Conservation (phyloP, 2,329 filamentous ascomycete species). For the Bipolaris cookei region DNA sequence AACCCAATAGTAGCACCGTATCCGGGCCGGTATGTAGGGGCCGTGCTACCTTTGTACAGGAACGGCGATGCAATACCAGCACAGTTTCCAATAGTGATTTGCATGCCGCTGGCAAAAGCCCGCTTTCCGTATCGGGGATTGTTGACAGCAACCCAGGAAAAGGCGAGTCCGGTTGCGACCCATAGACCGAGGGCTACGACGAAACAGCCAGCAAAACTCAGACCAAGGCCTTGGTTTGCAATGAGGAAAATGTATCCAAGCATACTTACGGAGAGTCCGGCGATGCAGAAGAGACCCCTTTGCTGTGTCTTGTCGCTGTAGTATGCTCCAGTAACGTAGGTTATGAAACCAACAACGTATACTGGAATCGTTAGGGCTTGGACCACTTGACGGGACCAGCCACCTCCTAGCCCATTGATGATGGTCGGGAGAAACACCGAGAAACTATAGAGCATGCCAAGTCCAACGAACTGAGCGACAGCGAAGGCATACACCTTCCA, state of each 20-base stretch:
- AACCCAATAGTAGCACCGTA: conserved; percentile 35
- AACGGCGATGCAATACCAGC: conserved; percentile 43
- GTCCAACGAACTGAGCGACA: conserved; percentile 54
- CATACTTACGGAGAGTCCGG: conserved; percentile 47
- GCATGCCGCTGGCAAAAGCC: conserved; percentile 37
- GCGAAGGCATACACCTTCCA: conserved; percentile 42
- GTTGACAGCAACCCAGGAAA: conserved; percentile 40
- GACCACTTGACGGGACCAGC: conserved; percentile 31
- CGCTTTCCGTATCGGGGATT: conserved; percentile 42
- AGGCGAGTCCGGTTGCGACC: conserved; percentile 32
- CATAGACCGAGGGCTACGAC: conserved; percentile 39
- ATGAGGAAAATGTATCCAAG: conserved; percentile 57
- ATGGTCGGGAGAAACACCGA: conserved; percentile 41
- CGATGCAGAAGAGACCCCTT: conserved; percentile 36
- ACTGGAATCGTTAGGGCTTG: conserved; percentile 44
- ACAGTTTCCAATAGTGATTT: conserved; percentile 47
- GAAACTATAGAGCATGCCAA: conserved; percentile 37
- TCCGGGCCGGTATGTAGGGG: conserved; percentile 28
- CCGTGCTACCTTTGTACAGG: conserved; percentile 23
- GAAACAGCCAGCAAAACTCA: conserved; percentile 38
- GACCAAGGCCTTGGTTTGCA: conserved; percentile 20
- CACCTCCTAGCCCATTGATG: conserved; percentile 34
- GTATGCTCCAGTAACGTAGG: conserved; percentile 35
- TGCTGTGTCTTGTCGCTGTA: conserved; percentile 35
- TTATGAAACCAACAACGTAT: conserved; percentile 34